Conservation (phyloP, 345 rosid species). For the Mallotus nudiflorus region DNA sequence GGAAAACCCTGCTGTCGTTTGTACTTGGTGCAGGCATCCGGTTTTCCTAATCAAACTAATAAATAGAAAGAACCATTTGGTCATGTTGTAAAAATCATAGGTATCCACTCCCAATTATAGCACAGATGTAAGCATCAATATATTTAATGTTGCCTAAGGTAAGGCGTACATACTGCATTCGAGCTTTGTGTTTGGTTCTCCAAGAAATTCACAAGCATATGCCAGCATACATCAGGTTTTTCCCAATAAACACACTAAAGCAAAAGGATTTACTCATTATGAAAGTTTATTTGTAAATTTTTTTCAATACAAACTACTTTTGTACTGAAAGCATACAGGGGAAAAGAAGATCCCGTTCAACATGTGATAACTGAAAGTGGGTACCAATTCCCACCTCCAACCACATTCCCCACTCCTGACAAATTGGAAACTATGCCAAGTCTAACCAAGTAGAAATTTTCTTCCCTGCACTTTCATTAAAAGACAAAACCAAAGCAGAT, state of each 20-base stretch:
- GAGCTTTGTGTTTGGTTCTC: conserved; percentile 22
- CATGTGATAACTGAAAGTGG: background rate
- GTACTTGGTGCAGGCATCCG: conserved; percentile 90
- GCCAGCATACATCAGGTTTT: conserved; percentile 10
- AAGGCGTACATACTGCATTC: conserved; percentile 28
- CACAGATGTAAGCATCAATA: conserved; percentile 29
- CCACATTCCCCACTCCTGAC: background rate
- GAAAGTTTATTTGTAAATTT: background rate
- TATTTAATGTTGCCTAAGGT: conserved; percentile 13
- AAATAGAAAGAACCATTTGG: conserved; percentile 31
- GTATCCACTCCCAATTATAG: conserved; percentile 18
- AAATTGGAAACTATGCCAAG: background rate
- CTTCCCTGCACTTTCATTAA: background rate
- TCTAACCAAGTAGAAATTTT: background rate
- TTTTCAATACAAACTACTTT: conserved; percentile 1
- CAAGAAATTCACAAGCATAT: conserved; percentile 12
- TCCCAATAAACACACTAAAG: background rate
- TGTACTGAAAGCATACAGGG: background rate
- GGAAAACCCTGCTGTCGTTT: conserved; percentile 91
- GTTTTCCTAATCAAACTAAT: conserved; percentile 54
- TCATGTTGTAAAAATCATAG: conserved; percentile 23
- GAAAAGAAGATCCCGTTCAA: background rate
- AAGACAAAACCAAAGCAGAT: background rate
- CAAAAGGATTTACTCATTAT: background rate
- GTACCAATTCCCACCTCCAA: background rate